phyloP scores from a whole-genome alignment of 2,329 filamentous ascomycete species.

The Pseudogymnoascus sp. region DNA sequence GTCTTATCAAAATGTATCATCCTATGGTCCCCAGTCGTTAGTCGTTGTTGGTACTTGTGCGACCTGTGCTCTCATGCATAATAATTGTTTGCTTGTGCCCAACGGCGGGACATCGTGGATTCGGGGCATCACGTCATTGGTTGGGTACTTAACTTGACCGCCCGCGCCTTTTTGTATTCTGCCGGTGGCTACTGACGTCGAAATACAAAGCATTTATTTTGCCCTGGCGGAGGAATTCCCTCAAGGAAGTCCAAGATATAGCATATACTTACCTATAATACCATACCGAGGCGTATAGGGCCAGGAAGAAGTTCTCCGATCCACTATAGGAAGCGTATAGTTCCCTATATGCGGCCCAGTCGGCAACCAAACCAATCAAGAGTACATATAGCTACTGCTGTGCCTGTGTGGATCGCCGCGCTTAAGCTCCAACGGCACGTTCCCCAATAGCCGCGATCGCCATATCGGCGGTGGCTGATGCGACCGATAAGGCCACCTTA shows the following conservation, averaged over 20 bases:
- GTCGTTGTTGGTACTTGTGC: not conserved
- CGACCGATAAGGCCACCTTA: constrained; percentile 7
- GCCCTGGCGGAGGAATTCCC: not conserved
- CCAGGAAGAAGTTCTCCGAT: not conserved
- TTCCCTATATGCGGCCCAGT: not conserved
- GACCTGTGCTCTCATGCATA: not conserved
- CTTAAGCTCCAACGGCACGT: not conserved
- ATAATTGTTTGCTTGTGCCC: not conserved
- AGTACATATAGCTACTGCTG: not conserved
- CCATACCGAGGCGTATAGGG: not conserved
- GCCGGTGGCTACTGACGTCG: not conserved
- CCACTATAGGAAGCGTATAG: not conserved
- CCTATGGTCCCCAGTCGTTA: not conserved
- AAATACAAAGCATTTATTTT: not conserved
- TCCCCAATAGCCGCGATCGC: not conserved
- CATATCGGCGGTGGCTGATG: constrained; percentile 1
- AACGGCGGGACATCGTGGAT: constrained; percentile 7
- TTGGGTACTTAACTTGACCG: not conserved
- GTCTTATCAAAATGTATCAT: not conserved
- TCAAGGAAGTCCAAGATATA: not conserved
- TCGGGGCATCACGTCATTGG: not conserved
- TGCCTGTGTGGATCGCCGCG: constrained; percentile 2
- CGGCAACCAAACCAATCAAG: not conserved
- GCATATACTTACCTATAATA: not conserved
- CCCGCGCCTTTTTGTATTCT: constrained; percentile 1